These are phyloP conservation scores for Podaxis sp. DNA, from an alignment of 768 basidiomycete species.

Conservation along the genomic window DNA sequence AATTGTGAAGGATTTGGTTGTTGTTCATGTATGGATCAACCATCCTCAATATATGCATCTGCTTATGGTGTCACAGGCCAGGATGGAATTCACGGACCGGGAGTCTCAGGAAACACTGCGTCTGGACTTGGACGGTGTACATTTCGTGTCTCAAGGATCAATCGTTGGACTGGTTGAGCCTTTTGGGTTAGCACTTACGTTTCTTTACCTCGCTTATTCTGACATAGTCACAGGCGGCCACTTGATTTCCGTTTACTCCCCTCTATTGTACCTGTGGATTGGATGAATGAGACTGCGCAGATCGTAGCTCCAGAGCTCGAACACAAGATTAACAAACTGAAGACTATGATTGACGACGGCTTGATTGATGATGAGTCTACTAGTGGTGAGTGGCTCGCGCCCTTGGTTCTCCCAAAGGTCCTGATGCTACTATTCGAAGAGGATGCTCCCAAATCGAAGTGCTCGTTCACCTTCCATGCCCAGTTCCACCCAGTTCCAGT, in stretches of 20 bases:
- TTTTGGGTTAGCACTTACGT: constrained; percentile 40
- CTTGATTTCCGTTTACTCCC: constrained; percentile 69
- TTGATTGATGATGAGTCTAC: constrained; percentile 49
- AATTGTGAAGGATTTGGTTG: constrained; percentile 40
- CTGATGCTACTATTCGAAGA: constrained; percentile 27
- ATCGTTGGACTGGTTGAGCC: constrained; percentile 74
- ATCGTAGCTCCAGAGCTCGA: constrained; percentile 57
- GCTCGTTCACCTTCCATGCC: constrained; percentile 62
- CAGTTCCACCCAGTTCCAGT: constrained; percentile 57
- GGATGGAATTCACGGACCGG: constrained; percentile 59
- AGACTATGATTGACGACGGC: constrained; percentile 62
- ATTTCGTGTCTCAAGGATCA: constrained; percentile 67
- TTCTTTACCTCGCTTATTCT: not conserved
- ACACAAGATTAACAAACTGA: constrained; percentile 54
- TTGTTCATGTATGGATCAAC: constrained; percentile 56
- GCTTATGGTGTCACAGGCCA: constrained; percentile 43
- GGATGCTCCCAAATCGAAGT: constrained; percentile 44
- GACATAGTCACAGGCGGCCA: constrained; percentile 32
- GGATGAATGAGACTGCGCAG: constrained; percentile 53
- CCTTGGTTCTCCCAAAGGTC: not conserved
- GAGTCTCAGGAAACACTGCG: constrained; percentile 52
- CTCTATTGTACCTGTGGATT: constrained; percentile 52
- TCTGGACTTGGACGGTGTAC: constrained; percentile 74
- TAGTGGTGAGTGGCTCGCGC: constrained; percentile 13
- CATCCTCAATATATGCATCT: constrained; percentile 2